Percentiles rank a stretch among this genome's conserved stretches.
These are phyloP conservation scores for Pascua guehoae DNA, from an alignment of 1,284 basidiomycete genomes.

Conservation along the genomic window DNA sequence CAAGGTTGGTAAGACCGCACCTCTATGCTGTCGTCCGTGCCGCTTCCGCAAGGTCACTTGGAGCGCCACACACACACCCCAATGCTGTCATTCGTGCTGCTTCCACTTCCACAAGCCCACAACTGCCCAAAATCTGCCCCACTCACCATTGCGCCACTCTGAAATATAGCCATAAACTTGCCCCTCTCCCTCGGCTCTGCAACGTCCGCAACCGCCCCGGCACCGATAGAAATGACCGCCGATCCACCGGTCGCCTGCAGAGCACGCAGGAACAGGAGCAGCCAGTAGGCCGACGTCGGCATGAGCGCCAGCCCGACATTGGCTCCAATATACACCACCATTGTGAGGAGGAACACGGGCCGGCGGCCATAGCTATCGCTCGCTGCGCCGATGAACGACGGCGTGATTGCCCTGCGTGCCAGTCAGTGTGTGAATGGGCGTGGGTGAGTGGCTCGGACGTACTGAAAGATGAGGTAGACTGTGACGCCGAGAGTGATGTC, in stretches of 20 bases:
- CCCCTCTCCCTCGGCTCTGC: constrained; percentile 46
- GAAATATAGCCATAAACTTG: constrained; percentile 40
- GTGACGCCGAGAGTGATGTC: constrained; percentile 47
- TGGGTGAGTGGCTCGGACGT: no score
- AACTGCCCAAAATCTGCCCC: background rate
- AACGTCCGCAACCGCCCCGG: constrained; percentile 44
- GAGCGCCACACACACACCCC: no score
- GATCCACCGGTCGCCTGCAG: constrained; percentile 46
- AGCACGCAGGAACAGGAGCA: constrained; percentile 41
- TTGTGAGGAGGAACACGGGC: constrained; percentile 42
- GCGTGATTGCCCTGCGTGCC: constrained; percentile 36
- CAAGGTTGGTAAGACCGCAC: no score
- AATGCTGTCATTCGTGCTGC: background rate
- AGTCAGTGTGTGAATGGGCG: background rate
- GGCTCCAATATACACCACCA: constrained; percentile 43
- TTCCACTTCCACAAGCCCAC: background rate
- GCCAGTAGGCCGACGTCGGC: constrained; percentile 41
- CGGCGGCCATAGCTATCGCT: constrained; percentile 38
- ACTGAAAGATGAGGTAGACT: constrained; percentile 44
- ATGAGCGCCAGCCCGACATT: constrained; percentile 45
- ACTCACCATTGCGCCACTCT: constrained; percentile 2
- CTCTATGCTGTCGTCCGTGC: no score
- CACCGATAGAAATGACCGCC: constrained; percentile 45
- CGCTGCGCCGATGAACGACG: constrained; percentile 43
- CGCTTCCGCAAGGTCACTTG: constrained; percentile 2